Evolutionary conservation across 495 filamentous ascomycete species (phyloP), one percentile per base, ranked within the genome.

Genomic region (Trichoderma gamsii): DNA sequence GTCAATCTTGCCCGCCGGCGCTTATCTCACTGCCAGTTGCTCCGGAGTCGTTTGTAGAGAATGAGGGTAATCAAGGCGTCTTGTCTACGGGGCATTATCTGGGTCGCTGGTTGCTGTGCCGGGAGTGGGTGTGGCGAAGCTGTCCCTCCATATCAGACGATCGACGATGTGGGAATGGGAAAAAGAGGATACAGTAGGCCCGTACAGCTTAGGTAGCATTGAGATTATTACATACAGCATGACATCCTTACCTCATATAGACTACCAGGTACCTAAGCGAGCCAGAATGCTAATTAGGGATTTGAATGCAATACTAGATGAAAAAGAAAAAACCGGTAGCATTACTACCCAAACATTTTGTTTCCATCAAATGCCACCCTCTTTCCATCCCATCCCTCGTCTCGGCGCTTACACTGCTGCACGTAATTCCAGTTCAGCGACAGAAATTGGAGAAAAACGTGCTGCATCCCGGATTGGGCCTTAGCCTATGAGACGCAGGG

Each of bases 1-100:
- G 35, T 21, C 9, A 61, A 61, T 29, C 15, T 27, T 61, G 56
- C 23, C 56, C 56, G 56, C 5, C 25, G 56, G 56, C 56, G 56
- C 56, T 61, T 61, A 61, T 61, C 56, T 61, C 56, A 61, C 56
- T 61, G 56, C 49, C 49, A 52, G 56, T 12, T 29, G 35, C 35
- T 29, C 8, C 27, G 23, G 51, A 16, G 12, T 16, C 1, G 49
- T 52, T 1, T 25, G 51, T 21, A 61, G 12, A 61, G 11, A 11
- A 15, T 32, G 56, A 61, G 56, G 25, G 56, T 61, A 61, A 61
- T 61, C 29, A 61, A 27, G 9, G 51, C 56, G 27, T 21, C 15
- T 13, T 8, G 4, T 23, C 25, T 23, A 16, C 49, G n/a, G 49
- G 49, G 49, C 56, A 29, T 21, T 32, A 3, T 25, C 4, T 27